Conservation (phyloP, 176 grass and related monocot species). For the Oryza coarctata region DNA sequence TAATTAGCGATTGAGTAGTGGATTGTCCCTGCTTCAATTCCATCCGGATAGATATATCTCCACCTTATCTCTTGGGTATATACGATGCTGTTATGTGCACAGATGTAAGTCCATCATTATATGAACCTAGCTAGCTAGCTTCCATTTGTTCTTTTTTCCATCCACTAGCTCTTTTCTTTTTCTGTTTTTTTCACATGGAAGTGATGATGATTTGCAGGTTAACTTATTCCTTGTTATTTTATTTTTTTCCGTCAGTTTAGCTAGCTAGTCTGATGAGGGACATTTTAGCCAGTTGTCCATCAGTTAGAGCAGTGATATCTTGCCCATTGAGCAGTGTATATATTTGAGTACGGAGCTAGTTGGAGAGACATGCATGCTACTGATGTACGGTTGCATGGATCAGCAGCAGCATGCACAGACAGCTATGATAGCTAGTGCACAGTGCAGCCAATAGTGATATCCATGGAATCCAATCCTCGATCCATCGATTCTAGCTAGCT, state of each 20-base stretch:
- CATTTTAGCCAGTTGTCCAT: too few species aligned
- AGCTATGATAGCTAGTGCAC: background rate
- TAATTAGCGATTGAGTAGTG: too few species aligned
- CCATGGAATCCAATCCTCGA: constrained; percentile 54
- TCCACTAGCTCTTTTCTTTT: background rate
- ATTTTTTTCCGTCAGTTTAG: too few species aligned
- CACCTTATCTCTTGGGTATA: background rate
- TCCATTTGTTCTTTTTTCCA: background rate
- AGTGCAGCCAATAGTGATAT: background rate
- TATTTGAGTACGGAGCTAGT: too few species aligned
- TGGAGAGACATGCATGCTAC: too few species aligned
- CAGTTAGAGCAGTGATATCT: too few species aligned
- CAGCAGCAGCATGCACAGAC: background rate
- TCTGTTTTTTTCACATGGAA: background rate
- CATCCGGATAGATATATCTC: background rate
- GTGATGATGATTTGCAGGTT: too few species aligned
- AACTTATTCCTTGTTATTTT: too few species aligned
- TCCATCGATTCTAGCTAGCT: background rate
- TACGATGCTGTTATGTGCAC: background rate
- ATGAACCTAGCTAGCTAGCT: background rate
- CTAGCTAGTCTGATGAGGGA: too few species aligned
- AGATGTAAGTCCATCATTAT: background rate
- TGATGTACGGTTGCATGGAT: background rate
- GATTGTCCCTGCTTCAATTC: background rate
- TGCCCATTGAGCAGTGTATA: too few species aligned